Conservation (phyloP, 2,329 filamentous ascomycete genomes). For the Exophiala lecanii-corni region DNA sequence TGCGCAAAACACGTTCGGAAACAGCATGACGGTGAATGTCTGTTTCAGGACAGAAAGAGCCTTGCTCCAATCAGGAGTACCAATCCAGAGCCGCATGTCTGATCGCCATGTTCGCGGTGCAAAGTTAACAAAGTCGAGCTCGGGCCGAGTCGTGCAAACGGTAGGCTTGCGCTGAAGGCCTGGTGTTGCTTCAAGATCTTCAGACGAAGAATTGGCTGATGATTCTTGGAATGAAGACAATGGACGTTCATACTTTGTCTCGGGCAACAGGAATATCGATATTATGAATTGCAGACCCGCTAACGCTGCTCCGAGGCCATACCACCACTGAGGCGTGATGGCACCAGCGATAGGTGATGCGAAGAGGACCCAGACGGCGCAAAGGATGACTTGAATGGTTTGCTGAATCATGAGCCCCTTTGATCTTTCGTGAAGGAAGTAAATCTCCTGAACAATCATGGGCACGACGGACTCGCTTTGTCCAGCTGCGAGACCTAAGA, state of each 20-base stretch:
- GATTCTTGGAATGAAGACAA: neutral
- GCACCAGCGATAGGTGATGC: neutral
- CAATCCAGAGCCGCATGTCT: constrained; percentile 40
- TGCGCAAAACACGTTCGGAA: constrained; percentile 42
- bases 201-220: too few relatives aligned
- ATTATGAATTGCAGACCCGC: neutral
- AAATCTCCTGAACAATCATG: constrained; percentile 40
- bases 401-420: constrained; percentile 26
- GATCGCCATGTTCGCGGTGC: constrained; percentile 31
- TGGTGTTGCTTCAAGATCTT: too few relatives aligned
- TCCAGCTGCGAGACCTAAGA: constrained; percentile 39
- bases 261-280: neutral
- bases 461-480: constrained; percentile 42
- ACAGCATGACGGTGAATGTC: constrained; percentile 34
- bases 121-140: constrained; percentile 36
- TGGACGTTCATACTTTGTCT: neutral
- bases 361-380: neutral
- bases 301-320: neutral
- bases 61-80: constrained; percentile 36
- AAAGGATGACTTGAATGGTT: neutral
- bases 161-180: too few relatives aligned
- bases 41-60: constrained; percentile 27
- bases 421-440: constrained; percentile 44
- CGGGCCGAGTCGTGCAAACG: neutral
- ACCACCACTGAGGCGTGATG: neutral